phyloP scores from a whole-genome alignment of 129 eudicot species.

The Calendula officinalis region DNA sequence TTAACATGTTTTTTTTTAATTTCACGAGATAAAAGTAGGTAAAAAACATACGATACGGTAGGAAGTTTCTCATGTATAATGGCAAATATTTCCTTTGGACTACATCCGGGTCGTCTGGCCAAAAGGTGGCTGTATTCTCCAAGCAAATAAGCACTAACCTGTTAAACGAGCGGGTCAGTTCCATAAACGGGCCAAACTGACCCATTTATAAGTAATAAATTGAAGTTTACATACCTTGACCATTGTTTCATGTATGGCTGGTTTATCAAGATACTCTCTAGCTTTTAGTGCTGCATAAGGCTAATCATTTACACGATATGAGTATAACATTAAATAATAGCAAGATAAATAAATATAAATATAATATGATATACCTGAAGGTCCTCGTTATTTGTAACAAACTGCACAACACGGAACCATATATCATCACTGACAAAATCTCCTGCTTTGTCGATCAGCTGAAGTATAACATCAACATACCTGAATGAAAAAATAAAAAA shows the following conservation, averaged over 20 bases:
- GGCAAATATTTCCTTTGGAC: slow-evolving; percentile 81
- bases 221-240: slow-evolving; percentile 70
- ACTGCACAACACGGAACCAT: slow-evolving; percentile 99
- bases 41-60: slow-evolving; percentile 77
- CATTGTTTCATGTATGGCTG: slow-evolving; percentile 99
- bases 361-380: slow-evolving; percentile 61
- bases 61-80: slow-evolving; percentile 94
- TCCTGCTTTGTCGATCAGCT: slow-evolving; percentile 98
- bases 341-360: not conserved
- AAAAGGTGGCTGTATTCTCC: slow-evolving; percentile 98
- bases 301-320: slow-evolving; percentile 34
- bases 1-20: slow-evolving; percentile 9
- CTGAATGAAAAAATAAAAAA: slow-evolving; percentile 38
- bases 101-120: slow-evolving; percentile 91
- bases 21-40: slow-evolving; percentile 1
- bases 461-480: slow-evolving; percentile 99
- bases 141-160: slow-evolving; percentile 95
- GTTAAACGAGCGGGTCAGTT: not conserved
- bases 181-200: not conserved
- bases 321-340: slow-evolving; percentile 1
- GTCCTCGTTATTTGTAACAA: slow-evolving; percentile 98
- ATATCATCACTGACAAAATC: slow-evolving; percentile 99
- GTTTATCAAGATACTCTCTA: slow-evolving; percentile 92
- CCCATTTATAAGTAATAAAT: not conserved
- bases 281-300: slow-evolving; percentile 99